A percentile compares a stretch with the other conserved stretches of the same genome.
Evolutionary conservation across 441 rosid species (phyloP).

Genomic region (Bocquillonia castaneifolia): DNA sequence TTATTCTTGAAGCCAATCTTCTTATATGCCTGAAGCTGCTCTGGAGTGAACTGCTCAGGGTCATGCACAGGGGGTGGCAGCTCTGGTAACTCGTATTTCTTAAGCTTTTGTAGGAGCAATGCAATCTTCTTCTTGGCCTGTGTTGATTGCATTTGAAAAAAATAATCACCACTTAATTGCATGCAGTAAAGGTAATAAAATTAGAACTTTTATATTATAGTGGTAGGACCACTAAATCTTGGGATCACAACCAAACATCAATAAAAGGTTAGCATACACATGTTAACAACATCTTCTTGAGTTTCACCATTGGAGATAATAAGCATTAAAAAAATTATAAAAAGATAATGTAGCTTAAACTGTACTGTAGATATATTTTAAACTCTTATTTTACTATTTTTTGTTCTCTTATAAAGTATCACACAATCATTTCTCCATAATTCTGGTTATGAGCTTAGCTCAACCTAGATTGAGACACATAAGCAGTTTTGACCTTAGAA

Average conservation of each 20-base stretch:
- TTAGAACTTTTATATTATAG: neutral
- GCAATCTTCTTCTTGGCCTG: conserved; percentile 98
- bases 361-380: neutral
- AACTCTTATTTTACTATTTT: neutral
- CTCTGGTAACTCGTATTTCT: conserved; percentile 92
- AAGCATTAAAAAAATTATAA: neutral
- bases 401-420: neutral
- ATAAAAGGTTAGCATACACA: neutral
- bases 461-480: neutral
- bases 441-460: neutral
- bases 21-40: conserved; percentile 83
- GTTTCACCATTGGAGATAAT: neutral
- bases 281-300: neutral
- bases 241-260: neutral
- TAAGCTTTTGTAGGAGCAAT: conserved; percentile 78
- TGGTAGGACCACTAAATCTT: neutral
- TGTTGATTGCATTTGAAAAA: conserved; percentile 8
- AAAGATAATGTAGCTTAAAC: neutral
- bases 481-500: neutral
- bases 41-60: conserved; percentile 80
- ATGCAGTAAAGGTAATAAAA: neutral
- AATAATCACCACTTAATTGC: neutral
- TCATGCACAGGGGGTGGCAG: conserved; percentile 81
- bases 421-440: neutral
- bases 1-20: conserved; percentile 89